A percentile compares a stretch with the other conserved stretches of the same genome.
These are phyloP conservation scores for Arachis hypogaea DNA, from an alignment of 306 rosid species.

Conservation along the genomic window DNA sequence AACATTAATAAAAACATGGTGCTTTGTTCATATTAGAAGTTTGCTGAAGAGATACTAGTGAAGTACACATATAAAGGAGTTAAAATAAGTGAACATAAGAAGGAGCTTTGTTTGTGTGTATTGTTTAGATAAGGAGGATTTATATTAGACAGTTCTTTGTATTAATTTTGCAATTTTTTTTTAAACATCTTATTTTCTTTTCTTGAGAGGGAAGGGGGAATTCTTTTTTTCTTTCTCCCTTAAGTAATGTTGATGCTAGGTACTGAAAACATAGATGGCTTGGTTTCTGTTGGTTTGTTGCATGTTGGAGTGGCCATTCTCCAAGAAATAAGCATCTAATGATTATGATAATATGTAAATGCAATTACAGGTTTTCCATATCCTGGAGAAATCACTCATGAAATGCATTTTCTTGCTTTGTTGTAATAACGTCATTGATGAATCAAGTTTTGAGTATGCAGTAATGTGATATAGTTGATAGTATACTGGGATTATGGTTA, in stretches of 20 bases:
- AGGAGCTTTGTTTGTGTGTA: slow-evolving; percentile 38
- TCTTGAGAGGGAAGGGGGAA: slow-evolving; percentile 35
- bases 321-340: slow-evolving; percentile 9
- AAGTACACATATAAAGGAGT: slow-evolving; percentile 29
- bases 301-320: neutral
- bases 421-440: neutral
- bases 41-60: slow-evolving; percentile 73
- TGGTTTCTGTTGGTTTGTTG: slow-evolving; percentile 12
- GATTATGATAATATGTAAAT: slow-evolving; percentile 26
- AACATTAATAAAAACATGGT: slow-evolving; percentile 77
- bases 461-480: neutral
- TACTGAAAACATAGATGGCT: neutral
- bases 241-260: slow-evolving; percentile 30
- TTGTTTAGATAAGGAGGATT: slow-evolving; percentile 27
- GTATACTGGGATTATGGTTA: too few relatives aligned
- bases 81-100: slow-evolving; percentile 39
- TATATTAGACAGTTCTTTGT: slow-evolving; percentile 16
- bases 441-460: slow-evolving; percentile 1
- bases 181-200: neutral
- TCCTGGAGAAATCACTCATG: slow-evolving; percentile 6
- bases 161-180: neutral
- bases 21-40: slow-evolving; percentile 71
- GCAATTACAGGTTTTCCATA: slow-evolving; percentile 1
- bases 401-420: neutral
- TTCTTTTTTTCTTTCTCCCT: slow-evolving; percentile 38